Conservation (phyloP, 208 protist species). For the Angomonas desouzai region DNA sequence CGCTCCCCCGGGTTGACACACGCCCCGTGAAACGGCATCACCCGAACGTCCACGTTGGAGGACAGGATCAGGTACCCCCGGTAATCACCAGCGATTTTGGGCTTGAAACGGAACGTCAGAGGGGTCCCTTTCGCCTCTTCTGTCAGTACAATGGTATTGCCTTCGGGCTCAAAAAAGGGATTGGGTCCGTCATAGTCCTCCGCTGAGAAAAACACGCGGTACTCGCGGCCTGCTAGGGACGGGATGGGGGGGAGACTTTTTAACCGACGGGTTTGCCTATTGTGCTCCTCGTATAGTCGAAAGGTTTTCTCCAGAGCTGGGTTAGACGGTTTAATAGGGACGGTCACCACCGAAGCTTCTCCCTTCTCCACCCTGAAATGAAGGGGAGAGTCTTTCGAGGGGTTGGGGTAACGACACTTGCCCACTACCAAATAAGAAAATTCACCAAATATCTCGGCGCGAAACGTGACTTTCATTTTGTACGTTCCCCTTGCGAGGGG, state of each 20-base stretch:
- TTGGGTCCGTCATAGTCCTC: constrained; percentile 71
- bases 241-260: constrained; percentile 13
- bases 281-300: constrained; percentile 66
- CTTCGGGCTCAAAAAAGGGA: constrained; percentile 67
- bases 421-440: constrained; percentile 82
- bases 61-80: constrained; percentile 68
- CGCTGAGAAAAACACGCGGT: constrained; percentile 63
- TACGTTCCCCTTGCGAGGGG: constrained; percentile 81
- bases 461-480: constrained; percentile 67
- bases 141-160: constrained; percentile 21
- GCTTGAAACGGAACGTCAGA: constrained; percentile 69
- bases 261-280: constrained; percentile 19
- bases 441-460: constrained; percentile 86
- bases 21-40: constrained; percentile 75
- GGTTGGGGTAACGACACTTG: constrained; percentile 49
- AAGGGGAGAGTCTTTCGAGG: constrained; percentile 29
- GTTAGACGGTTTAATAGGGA: constrained; percentile 55
- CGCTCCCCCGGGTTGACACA: constrained; percentile 69
- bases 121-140: constrained; percentile 7
- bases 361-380: constrained; percentile 69
- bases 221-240: constrained; percentile 24
- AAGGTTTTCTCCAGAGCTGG: constrained; percentile 60
- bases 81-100: constrained; percentile 82
- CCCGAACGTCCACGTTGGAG: constrained; percentile 85
- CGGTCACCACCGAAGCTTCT: constrained; percentile 33